Evolutionary conservation across 331 rosid species (phyloP).

Genomic region (Spiraea crenata): DNA sequence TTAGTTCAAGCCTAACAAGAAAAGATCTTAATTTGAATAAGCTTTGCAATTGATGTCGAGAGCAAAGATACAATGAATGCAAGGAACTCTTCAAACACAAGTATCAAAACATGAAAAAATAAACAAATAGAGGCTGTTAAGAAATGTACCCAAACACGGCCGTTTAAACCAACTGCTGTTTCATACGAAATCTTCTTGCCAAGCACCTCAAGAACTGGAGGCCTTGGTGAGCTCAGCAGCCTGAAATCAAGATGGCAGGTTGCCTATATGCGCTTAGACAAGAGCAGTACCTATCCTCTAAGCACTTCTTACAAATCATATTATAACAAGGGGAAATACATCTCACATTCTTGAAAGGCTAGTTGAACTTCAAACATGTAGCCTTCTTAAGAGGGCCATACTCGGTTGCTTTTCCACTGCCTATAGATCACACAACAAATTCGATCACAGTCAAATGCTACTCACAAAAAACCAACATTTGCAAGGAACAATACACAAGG

Average conservation of each 20-base stretch:
- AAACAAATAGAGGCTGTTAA: neutral
- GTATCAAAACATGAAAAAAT: neutral
- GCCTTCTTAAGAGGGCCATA: constrained; percentile 79
- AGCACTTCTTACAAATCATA: neutral
- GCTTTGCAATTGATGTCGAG: neutral
- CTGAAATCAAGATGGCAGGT: constrained; percentile 34
- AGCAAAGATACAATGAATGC: neutral
- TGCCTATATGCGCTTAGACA: neutral
- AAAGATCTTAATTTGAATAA: neutral
- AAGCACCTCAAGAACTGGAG: constrained; percentile 78
- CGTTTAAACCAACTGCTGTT: constrained; percentile 81
- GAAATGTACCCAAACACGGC: constrained; percentile 83
- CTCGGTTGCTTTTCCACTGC: constrained; percentile 76
- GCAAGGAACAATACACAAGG: neutral
- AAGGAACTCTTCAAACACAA: neutral
- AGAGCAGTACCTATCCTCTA: constrained; percentile 1
- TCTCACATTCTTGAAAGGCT: constrained; percentile 85
- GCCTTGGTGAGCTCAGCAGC: constrained; percentile 73
- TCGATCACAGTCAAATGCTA: constrained; percentile 14
- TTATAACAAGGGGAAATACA: constrained; percentile 9
- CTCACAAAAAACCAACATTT: constrained; percentile 12
- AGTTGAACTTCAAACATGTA: constrained; percentile 80
- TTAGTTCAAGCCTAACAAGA: constrained; percentile 3
- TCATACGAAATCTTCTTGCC: constrained; percentile 92
- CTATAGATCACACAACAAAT: constrained; percentile 34